phyloP scores from a whole-genome alignment of 1,139 yeast genomes.

The Tardiomyces digboiensis region DNA sequence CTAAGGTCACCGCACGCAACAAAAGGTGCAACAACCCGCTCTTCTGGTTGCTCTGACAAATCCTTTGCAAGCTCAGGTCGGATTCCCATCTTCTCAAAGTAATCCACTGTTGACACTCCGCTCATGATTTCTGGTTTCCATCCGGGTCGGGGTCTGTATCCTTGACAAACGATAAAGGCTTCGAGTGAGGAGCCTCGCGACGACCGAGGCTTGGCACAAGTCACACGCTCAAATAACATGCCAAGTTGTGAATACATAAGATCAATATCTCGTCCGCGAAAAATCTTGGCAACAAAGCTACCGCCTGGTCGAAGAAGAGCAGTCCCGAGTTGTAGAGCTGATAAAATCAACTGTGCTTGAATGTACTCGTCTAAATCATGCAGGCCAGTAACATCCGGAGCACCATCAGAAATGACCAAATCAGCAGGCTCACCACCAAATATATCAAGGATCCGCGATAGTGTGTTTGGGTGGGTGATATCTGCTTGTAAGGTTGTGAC shows the following conservation, averaged over 20 bases:
- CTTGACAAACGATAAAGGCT: slow-evolving; percentile 87
- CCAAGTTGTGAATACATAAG: slow-evolving; percentile 84
- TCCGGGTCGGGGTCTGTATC: slow-evolving; percentile 69
- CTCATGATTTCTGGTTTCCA: slow-evolving; percentile 66
- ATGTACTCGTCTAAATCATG: slow-evolving; percentile 96
- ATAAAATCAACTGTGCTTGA: slow-evolving; percentile 85
- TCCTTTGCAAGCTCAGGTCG: slow-evolving; percentile 1
- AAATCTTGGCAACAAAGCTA: slow-evolving; percentile 88
- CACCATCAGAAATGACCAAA: slow-evolving; percentile 95
- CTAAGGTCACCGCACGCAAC: slow-evolving; percentile 89
- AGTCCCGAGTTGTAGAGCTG: slow-evolving; percentile 87
- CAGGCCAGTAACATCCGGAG: slow-evolving; percentile 96
- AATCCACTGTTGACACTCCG: slow-evolving; percentile 60
- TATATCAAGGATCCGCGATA: slow-evolving; percentile 59
- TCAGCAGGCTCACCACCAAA: slow-evolving; percentile 94
- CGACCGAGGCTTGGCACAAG: slow-evolving; percentile 93
- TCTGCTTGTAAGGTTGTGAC: slow-evolving; percentile 92
- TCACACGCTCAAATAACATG: slow-evolving; percentile 69
- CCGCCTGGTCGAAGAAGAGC: slow-evolving; percentile 87
- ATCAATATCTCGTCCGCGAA: slow-evolving; percentile 93
- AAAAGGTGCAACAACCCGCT: slow-evolving; percentile 72
- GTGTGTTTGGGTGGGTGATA: slow-evolving; percentile 89
- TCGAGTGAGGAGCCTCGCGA: slow-evolving; percentile 92
- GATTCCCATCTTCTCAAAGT: slow-evolving; percentile 56
- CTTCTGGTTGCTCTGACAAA: slow-evolving; percentile 35